Evolutionary conservation across 2,329 filamentous ascomycete genomes (phyloP), one percentile per base, ranked within the genome.

Genomic region (Coniochaeta sp.): DNA sequence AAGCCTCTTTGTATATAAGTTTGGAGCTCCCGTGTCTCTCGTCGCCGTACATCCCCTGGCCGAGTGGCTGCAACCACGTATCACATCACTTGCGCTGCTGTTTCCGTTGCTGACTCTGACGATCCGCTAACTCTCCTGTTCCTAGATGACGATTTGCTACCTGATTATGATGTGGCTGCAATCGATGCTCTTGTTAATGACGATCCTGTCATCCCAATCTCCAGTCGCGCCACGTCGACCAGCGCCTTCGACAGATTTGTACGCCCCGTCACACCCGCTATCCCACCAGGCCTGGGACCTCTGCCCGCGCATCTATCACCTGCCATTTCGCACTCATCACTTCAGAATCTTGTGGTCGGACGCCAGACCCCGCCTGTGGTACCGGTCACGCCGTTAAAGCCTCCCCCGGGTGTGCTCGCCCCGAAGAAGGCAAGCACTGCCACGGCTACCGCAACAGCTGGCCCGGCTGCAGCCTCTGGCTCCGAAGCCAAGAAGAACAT

Each of bases 111-210:
- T 40, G 31, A 28, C 60, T 28, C 36, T 33, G 24, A 14, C 7
- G 65, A 60, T 60, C 61, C 63, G 77, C 79, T 83, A 75, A 83
- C 72, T 67, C 67, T 67, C 62, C 69, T 69, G 2, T 67, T 60
- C 58, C 66, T 75, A 89, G 87, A 88, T 73, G 85, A 89, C 68
- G 81, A 85, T 57, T 72, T 85, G 14, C 16, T 38, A n/a, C 76
- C 79, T 61, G 47, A 52, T 17, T 52, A 87, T 54, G 84, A 87
- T 63, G 85, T 87, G 64, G 86, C 81, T 14, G 80, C 79, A n/a
- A 83, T 90, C 44, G 87, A 90, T 69, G 86, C 86, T 3, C 74
- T 90, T 4, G 87, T 90, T 14, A 83, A 86, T 24, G 88, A 90
- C 67, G 75, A 83, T n/a, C 67, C 70, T 8, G 47, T 52, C 26